Evolutionary conservation across 176 grass and related monocot species (phyloP), one percentile per base, ranked within the genome.

Genomic region (Secale cereale): DNA sequence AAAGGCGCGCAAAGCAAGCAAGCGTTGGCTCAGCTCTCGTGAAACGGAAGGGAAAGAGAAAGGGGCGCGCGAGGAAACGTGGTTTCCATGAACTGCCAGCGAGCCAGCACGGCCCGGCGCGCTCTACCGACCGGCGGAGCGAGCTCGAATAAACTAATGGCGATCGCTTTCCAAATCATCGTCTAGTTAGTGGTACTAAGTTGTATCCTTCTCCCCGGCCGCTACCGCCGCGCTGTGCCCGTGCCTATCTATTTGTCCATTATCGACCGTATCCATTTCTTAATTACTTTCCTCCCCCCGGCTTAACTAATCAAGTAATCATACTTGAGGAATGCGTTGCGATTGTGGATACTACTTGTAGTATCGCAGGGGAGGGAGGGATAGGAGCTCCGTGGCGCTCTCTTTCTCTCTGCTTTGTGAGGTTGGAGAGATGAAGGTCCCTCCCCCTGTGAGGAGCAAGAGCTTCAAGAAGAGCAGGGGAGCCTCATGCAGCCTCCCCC

Each of bases 81-180:
- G 88, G 79, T 78, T 74, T 86, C 74, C 84, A 82, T 86, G 84
- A 86, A 78, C 27, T 78, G 46, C 77, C 86, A 19, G 59, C 77
- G 45, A 43, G 10, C 39, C 0, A 35, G 35, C 35, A 5, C 7
- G 22, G 65, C 65, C 0, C 39, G 39, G 39, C 39, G 13, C 27
- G 19, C 39, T 60, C 65, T 73, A 82, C 79, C 79, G 88, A 86
- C 88, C 73, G 74, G 19, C 70, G 61, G 25, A 48, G 7, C 25
- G 0, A 9, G 48, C 33, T 64, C 39, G 36, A 16, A 39, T 23
- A 19, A 30, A 81, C 63, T 52, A 37, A 54, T 65, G 15, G 52
- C 22, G 0, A 33, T 64, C 14, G 41, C 73, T 71, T 86, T 86
- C 62, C 74, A 65, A 65, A 86, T 78, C 83, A 86, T 90, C 52